Evolutionary conservation across 2,329 filamentous ascomycete species (phyloP), one percentile per base, ranked within the genome.

Genomic region (Colletotrichum liaoningense): DNA sequence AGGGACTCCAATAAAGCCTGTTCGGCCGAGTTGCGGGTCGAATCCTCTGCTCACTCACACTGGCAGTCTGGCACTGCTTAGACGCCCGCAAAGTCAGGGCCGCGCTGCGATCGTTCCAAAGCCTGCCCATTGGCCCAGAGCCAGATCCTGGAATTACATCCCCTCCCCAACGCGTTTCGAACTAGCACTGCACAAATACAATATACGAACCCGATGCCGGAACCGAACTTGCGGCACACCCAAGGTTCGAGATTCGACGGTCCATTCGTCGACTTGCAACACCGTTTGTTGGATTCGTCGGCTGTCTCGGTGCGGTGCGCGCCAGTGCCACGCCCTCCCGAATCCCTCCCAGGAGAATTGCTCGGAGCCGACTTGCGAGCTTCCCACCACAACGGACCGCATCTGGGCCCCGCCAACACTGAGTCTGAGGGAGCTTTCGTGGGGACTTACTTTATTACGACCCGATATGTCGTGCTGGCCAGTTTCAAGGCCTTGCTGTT

Each of bases 1-100:
- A 1, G 42, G 7, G 33, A 33, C 59, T 35, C 62, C 57, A 28
- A 30, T 14, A 24, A 54, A 30, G 49, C n/a, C 8, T 16, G 70
- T 70, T 70, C 67, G 70, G 70, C 70, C 70, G 70, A 66, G 60
- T 73, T 70, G 49, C 60, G 55, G 70, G 62, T 30, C n/a, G 42
- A 59, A 56, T 57, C 52, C 35, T 58, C 19, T 26, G 11, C n/a
- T 28, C n/a, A 54, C 3, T 11, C 24, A 30, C 26, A 26, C 19
- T 16, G 35, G 12, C 35, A 42, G 12, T 42, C 12, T 14, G 12
- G 14, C 35, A 42, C 16, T 46, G 19, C 42, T n/a, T 16, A 46
- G 42, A 46, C 42, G 42, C 42, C 42, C 42, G 42, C n/a, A 52
- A 19, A 58, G 24, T 49, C n/a, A 35, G 35, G 49, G 33, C 59